A percentile compares a stretch with the other conserved stretches of the same genome.
Evolutionary conservation across 2,329 filamentous ascomycete species (phyloP).

Genomic region (Leptographium lundbergii): DNA sequence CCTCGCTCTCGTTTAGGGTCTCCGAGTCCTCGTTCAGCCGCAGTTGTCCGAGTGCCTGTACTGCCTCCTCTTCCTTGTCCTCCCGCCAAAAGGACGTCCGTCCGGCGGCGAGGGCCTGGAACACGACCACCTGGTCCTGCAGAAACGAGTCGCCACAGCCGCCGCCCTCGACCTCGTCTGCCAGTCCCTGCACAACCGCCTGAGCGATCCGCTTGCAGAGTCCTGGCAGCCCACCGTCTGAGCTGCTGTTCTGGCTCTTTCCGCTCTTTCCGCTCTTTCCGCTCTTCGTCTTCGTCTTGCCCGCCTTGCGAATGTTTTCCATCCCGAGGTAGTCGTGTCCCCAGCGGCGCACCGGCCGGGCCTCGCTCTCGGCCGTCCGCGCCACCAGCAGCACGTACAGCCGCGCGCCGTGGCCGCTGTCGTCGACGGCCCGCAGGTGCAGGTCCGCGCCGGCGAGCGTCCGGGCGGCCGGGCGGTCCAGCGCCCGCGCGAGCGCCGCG

Average conservation of each 20-base stretch:
- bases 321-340: slow-evolving; percentile 28
- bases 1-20: slow-evolving; percentile 4
- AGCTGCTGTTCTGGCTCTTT: background rate
- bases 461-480: no score
- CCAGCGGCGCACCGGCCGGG: slow-evolving; percentile 18
- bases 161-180: slow-evolving; percentile 26
- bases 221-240: slow-evolving; percentile 13
- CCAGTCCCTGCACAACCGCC: slow-evolving; percentile 32
- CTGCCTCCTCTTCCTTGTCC: slow-evolving; percentile 3
- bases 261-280: slow-evolving; percentile 3
- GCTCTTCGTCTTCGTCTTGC: background rate
- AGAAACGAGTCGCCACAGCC: slow-evolving; percentile 43
- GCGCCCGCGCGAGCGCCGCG: slow-evolving; percentile 24
- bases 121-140: slow-evolving; percentile 48
- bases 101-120: slow-evolving; percentile 44
- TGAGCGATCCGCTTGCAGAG: slow-evolving; percentile 15
- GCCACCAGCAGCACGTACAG: slow-evolving; percentile 47
- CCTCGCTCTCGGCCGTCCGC: slow-evolving; percentile 22
- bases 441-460: slow-evolving; percentile 15
- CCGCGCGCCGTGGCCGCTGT: slow-evolving; percentile 36
- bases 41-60: slow-evolving; percentile 2
- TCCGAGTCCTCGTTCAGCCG: background rate
- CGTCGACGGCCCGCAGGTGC: slow-evolving; percentile 33
- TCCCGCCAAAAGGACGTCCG: slow-evolving; percentile 31
- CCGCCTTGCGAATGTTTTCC: background rate